phyloP scores from a whole-genome alignment of 73 alveolate genomes.

The Tetrahymena elliotti region DNA sequence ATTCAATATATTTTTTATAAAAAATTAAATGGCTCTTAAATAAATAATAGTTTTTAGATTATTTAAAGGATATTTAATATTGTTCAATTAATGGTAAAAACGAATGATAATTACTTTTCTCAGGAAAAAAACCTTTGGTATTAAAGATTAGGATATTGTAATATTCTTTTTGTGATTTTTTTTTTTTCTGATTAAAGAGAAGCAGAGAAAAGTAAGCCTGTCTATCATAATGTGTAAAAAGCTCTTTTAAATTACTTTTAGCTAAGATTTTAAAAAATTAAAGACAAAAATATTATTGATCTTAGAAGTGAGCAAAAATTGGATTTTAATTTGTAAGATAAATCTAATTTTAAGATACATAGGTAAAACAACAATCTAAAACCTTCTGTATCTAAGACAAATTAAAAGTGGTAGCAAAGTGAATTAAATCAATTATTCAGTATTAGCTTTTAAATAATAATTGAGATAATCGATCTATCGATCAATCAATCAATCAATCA shows the following conservation, averaged over 20 bases:
- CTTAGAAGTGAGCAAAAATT: background rate
- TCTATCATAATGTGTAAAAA: background rate
- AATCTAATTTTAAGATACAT: background rate
- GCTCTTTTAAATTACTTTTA: background rate
- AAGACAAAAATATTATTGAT: background rate
- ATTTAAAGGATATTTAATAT: background rate
- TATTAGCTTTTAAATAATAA: background rate
- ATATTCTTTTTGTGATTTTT: background rate
- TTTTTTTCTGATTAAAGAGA: too few relatives aligned
- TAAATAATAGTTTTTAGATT: background rate
- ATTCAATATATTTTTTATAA: too few relatives aligned
- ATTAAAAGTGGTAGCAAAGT: background rate
- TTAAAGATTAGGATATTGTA: background rate
- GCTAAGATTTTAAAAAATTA: background rate
- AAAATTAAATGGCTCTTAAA: background rate
- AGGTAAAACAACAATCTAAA: background rate
- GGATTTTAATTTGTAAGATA: background rate
- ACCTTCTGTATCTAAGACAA: background rate
- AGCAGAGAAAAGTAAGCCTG: background rate
- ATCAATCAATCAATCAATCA: too few relatives aligned
- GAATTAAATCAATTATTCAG: too few relatives aligned
- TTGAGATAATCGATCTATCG: background rate
- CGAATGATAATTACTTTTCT: too few relatives aligned
- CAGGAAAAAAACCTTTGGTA: background rate
- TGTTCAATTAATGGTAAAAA: background rate